Percentiles rank a stretch among this genome's conserved stretches.
phyloP scores from a whole-genome alignment of 2,329 filamentous ascomycete species.

The Ceratocystis smalleyi region DNA sequence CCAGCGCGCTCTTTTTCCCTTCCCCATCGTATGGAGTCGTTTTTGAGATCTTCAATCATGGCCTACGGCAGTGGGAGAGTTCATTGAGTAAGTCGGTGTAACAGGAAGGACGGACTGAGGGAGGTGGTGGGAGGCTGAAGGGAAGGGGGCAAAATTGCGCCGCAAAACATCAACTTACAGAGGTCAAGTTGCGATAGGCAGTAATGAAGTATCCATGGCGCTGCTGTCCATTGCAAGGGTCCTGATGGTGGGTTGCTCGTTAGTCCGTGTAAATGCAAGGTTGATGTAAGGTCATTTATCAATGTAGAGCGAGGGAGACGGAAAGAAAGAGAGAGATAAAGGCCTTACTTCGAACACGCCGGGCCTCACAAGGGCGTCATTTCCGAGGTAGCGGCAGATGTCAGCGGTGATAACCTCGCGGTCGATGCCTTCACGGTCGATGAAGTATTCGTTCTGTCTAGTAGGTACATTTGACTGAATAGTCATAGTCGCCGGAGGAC shows the following conservation, averaged over 20 bases:
- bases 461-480: slow-evolving; percentile 9
- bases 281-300: neutral
- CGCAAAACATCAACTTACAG: slow-evolving; percentile 36
- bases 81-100: neutral
- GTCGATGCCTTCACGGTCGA: slow-evolving; percentile 15
- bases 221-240: slow-evolving; percentile 41
- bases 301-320: neutral
- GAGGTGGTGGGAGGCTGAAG: neutral
- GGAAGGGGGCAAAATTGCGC: neutral
- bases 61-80: slow-evolving; percentile 27
- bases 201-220: slow-evolving; percentile 63
- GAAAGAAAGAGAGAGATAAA: neutral
- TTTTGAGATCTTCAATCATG: slow-evolving; percentile 48
- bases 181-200: slow-evolving; percentile 63
- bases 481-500: slow-evolving; percentile 8
- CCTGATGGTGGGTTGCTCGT: slow-evolving; percentile 25
- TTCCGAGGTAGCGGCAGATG: slow-evolving; percentile 70
- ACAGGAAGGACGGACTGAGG: slow-evolving; percentile 8
- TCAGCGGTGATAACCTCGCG: slow-evolving; percentile 66
- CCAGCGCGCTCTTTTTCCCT: slow-evolving; percentile 40
- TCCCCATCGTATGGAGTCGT: slow-evolving; percentile 46
- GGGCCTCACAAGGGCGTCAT: slow-evolving; percentile 64
- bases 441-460: slow-evolving; percentile 15
- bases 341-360: slow-evolving; percentile 54
- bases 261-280: neutral